phyloP scores from a whole-genome alignment of 441 rosid species.

The Croton laevigatus region DNA sequence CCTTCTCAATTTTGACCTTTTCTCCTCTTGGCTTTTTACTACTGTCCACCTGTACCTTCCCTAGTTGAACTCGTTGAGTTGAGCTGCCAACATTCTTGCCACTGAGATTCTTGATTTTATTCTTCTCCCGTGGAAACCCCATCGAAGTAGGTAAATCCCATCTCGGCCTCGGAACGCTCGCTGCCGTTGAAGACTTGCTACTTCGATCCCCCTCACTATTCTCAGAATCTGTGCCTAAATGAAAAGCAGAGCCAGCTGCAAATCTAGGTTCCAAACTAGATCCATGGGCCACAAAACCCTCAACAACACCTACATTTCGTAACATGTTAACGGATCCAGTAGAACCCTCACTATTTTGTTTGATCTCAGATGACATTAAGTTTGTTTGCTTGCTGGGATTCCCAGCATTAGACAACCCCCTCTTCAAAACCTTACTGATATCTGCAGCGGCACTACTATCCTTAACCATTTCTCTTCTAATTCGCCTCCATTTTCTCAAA shows the following conservation, averaged over 20 bases:
- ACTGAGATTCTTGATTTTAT: slow-evolving; percentile 41
- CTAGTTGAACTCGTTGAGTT: slow-evolving; percentile 41
- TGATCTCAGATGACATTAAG: slow-evolving; percentile 28
- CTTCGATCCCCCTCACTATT: slow-evolving; percentile 70
- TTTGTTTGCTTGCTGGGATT: slow-evolving; percentile 35
- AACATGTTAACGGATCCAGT: slow-evolving; percentile 37
- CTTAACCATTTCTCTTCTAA: slow-evolving; percentile 48
- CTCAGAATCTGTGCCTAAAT: slow-evolving; percentile 58
- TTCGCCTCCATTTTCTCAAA: slow-evolving; percentile 72
- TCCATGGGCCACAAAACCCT: slow-evolving; percentile 35
- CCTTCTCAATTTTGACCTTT: slow-evolving; percentile 72
- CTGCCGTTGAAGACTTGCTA: slow-evolving; percentile 81
- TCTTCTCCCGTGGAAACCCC: slow-evolving; percentile 44
- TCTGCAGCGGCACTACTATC: slow-evolving; percentile 41
- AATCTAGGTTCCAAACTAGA: slow-evolving; percentile 48
- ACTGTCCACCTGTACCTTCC: slow-evolving; percentile 48
- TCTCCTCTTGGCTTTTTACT: slow-evolving; percentile 79
- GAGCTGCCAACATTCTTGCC: slow-evolving; percentile 43
- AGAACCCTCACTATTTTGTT: slow-evolving; percentile 40
- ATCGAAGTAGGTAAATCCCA: slow-evolving; percentile 36
- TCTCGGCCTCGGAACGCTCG: slow-evolving; percentile 56
- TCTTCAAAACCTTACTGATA: slow-evolving; percentile 46
- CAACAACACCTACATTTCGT: slow-evolving; percentile 27
- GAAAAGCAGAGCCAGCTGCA: slow-evolving; percentile 45
- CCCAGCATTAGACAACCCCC: slow-evolving; percentile 43